Evolutionary conservation across 1,284 basidiomycete genomes (phyloP), one percentile per base, ranked within the genome.

Genomic region (Porphyrellus sp.): DNA sequence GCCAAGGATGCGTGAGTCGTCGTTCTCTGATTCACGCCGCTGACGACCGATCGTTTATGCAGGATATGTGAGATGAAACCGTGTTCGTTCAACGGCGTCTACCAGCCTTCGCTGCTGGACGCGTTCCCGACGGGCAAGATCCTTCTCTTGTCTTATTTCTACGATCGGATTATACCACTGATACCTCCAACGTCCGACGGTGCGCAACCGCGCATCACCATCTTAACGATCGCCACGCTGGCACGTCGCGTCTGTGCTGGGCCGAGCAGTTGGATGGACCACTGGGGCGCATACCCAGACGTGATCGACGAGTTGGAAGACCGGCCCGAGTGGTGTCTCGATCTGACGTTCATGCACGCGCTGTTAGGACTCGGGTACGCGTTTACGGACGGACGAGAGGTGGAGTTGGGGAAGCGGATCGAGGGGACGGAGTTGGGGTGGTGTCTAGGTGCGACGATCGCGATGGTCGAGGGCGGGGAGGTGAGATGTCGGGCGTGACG

Each of bases 71-170:
- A 86, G 63, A 77, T 86, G 62, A 91, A 90, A 69, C 94, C 94
- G 0, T 99, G 96, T 71, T 93, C 95, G 2, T 99, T 99, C 76
- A 89, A 93, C 61, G 96, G 96, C 33, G 93, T 98, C 25, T 98
- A 99, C 76, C 96, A 98, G 70, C 97, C 96, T 1, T 89, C 89
- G n/a, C 78, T 98, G 25, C 78, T 91, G 59, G 89, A 96, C 59
- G 89, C 91, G 6, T 98, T 98, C 81, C 79, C 83, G 5, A 70
- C 76, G 20, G 91, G 91, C 57, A 85, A 85, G 64, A 79, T 93
- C 59, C 80, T 94, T 25, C 82, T 95, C 9, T 80, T 98, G 1
- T 98, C 95, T 25, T 99, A 98, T 80, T 98, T 99, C 74, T 97
- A 93, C 75, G 96, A 98, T 76, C 90, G 97, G 35, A 78, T 97